Evolutionary conservation across 768 basidiomycete genomes (phyloP).

Genomic region (Pisolithus marmoratus): DNA sequence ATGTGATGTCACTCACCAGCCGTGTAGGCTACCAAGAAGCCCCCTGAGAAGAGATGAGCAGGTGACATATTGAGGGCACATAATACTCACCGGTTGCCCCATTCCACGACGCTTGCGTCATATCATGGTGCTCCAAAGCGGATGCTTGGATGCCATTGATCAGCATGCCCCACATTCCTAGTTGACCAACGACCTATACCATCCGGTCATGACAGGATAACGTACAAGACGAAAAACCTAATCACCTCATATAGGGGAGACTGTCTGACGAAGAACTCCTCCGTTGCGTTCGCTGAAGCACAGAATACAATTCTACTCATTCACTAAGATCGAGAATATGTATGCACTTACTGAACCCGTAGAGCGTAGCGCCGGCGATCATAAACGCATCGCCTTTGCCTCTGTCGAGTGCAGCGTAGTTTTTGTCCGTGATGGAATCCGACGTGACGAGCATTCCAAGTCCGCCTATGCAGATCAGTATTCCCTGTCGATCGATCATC

Average conservation of each 20-base stretch:
- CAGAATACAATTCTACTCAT: neutral
- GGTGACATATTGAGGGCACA: conserved; percentile 26
- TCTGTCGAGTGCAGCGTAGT: conserved; percentile 57
- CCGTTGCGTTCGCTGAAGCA: conserved; percentile 71
- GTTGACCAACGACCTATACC: conserved; percentile 67
- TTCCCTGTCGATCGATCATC: conserved; percentile 41
- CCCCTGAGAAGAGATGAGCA: conserved; percentile 30
- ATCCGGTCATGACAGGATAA: neutral
- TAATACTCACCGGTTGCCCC: conserved; percentile 56
- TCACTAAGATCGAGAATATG: neutral
- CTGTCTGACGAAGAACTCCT: conserved; percentile 79
- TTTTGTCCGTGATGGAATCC: conserved; percentile 73
- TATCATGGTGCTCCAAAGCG: conserved; percentile 61
- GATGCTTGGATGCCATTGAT: conserved; percentile 78
- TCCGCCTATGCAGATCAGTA: conserved; percentile 67
- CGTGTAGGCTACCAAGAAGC: conserved; percentile 49
- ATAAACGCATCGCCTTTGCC: conserved; percentile 84
- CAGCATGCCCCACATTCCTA: conserved; percentile 80
- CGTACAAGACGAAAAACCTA: neutral
- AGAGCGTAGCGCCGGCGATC: conserved; percentile 80
- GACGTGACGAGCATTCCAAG: conserved; percentile 76
- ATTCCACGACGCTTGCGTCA: conserved; percentile 67
- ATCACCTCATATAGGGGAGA: conserved; percentile 72
- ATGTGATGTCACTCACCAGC: conserved; percentile 22
- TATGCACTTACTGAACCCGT: conserved; percentile 68